Percentiles rank a stretch among this genome's conserved stretches.
These are phyloP conservation scores for Mucor piriformis DNA, from an alignment of 371 early-diverging fungal species.

Conservation along the genomic window DNA sequence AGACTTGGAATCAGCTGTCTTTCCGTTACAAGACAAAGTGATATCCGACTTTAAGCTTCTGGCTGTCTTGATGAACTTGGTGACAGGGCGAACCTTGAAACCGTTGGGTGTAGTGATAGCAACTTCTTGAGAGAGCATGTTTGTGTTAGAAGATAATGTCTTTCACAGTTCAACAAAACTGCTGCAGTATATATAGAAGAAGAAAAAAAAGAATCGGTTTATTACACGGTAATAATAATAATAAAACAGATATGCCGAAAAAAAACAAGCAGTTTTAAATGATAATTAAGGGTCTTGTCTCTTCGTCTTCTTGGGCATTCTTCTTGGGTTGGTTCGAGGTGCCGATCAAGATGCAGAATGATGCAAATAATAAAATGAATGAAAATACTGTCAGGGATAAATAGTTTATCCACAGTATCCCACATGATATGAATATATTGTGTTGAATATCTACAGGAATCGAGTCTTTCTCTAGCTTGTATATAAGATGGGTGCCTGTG, in stretches of 20 bases:
- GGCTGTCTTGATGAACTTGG: slow-evolving; percentile 9
- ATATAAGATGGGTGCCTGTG: slow-evolving; percentile 28
- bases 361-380: slow-evolving; percentile 24
- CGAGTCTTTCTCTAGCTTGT: slow-evolving; percentile 3
- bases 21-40: slow-evolving; percentile 5
- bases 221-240: neutral
- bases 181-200: no score
- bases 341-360: slow-evolving; percentile 29
- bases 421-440: slow-evolving; percentile 15
- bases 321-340: slow-evolving; percentile 7
- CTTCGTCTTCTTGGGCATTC: neutral
- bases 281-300: slow-evolving; percentile 14
- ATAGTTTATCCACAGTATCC: slow-evolving; percentile 30
- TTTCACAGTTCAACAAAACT: no score
- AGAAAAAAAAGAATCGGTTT: neutral
- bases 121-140: slow-evolving; percentile 13
- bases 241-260: no score
- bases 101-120: slow-evolving; percentile 9
- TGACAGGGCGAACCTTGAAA: slow-evolving; percentile 10
- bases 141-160: no score
- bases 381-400: slow-evolving; percentile 21
- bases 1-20: slow-evolving; percentile 4
- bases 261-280: neutral
- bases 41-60: slow-evolving; percentile 8
- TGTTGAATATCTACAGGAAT: slow-evolving; percentile 23